Base-by-base conservation (phyloP, 495 filamentous ascomycete genomes). In the Aspergillus sclerotiicarbonarius region DNA sequence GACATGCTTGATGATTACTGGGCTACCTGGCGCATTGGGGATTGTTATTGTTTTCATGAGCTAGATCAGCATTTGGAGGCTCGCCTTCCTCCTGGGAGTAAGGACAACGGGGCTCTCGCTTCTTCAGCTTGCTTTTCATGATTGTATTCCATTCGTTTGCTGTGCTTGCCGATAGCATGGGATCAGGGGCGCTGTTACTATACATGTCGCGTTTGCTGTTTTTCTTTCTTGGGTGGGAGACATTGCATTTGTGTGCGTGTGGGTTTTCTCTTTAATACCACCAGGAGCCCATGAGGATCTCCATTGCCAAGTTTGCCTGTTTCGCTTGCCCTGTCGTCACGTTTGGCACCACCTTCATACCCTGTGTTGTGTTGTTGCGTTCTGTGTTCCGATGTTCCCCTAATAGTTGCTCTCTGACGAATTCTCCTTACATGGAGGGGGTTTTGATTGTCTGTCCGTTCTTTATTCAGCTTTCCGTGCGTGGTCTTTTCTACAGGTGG, bases 41-140 rank as follows among this genome's bases (percentile, higher is more conserved):
- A 62, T 68, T 63, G 51, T 21, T 52, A 19, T 49, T 39, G 43
- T 60, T 62, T 74, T 76, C 45, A 61, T 74, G 64, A 67, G 73
- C 69, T 77, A 76, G 75, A 77, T 68, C 69, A 76, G 75, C 75
- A 77, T 76, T 71, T 67, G 75, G 76, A 68, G 74, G 74, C 68
- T 73, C 68, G 64, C 71, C 70, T 66, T 70, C 67, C 68, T 72
- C 69, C 70, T 67, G 62, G 76, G 72, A 74, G 70, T 72, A 72
- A 71, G 73, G 70, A 70, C 71, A 65, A 60, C 58, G 67, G 67
- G 65, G 63, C 64, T 67, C 67, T 67, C 53, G 58, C 55, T 69
- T 70, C 59, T 62, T 56, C 57, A 51, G 50, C 60, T 60, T 58
- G 41, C 43, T 68, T 65, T 57, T 65, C 56, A 61, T 67, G 44